These are phyloP conservation scores for Dianthus caryophyllus DNA, from an alignment of 148 eudicot species.

Conservation along the genomic window DNA sequence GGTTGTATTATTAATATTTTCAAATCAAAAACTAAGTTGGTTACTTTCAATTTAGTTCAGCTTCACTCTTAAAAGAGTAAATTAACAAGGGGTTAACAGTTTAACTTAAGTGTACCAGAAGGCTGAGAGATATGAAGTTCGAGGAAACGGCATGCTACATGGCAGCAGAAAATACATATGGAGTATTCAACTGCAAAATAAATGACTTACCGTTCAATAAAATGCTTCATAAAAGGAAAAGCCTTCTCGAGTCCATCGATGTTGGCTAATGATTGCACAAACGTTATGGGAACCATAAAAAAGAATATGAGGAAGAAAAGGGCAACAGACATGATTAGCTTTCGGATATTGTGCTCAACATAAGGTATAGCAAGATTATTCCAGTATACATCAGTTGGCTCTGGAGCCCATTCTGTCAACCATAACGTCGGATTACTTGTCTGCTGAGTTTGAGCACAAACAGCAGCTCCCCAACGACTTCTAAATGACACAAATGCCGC, in stretches of 20 bases:
- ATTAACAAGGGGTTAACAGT: too few species aligned
- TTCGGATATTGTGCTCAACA: slow-evolving; percentile 59
- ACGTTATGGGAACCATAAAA: slow-evolving; percentile 87
- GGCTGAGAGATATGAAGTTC: too few species aligned
- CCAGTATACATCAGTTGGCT: slow-evolving; percentile 91
- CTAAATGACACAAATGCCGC: slow-evolving; percentile 95
- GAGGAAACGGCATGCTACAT: not conserved
- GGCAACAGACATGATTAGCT: slow-evolving; percentile 64
- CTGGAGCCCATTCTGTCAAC: slow-evolving; percentile 98
- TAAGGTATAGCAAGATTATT: slow-evolving; percentile 86
- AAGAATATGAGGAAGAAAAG: slow-evolving; percentile 80
- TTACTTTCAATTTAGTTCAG: too few species aligned
- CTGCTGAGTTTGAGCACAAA: slow-evolving; percentile 97
- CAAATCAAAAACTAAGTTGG: too few species aligned
- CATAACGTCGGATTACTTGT: slow-evolving; percentile 76
- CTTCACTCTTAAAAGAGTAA: too few species aligned
- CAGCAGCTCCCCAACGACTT: slow-evolving; percentile 94
- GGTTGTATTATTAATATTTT: too few species aligned
- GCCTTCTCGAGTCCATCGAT: slow-evolving; percentile 72
- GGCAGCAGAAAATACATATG: not conserved
- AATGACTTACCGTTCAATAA: slow-evolving; percentile 56
- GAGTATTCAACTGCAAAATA: slow-evolving; percentile 1
- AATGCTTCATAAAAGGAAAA: slow-evolving; percentile 61
- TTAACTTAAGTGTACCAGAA: too few species aligned
- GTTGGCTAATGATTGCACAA: slow-evolving; percentile 94